Evolutionary conservation across 768 basidiomycete species (phyloP).

Genomic region (Pholiota molesta): DNA sequence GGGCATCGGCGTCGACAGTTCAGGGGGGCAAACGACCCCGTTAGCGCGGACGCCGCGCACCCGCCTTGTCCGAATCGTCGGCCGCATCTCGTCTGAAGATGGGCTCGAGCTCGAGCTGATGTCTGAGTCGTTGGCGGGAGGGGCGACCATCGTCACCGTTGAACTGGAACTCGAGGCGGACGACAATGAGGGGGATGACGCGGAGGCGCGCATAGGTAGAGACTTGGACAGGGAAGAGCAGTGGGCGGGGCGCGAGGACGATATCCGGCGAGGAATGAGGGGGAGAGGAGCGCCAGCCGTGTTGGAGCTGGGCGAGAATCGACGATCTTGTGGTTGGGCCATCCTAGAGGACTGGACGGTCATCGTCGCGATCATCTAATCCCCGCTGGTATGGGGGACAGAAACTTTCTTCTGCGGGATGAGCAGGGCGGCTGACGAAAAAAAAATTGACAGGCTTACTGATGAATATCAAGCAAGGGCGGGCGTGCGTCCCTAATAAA

Average conservation of each 20-base stretch:
- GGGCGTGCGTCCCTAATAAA: conserved; percentile 3
- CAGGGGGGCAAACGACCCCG: conserved; percentile 30
- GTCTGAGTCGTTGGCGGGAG: conserved; percentile 33
- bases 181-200: conserved; percentile 29
- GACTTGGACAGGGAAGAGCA: conserved; percentile 24
- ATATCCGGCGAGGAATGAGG: conserved; percentile 56
- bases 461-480: conserved; percentile 3
- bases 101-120: conserved; percentile 36
- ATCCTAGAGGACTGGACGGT: conserved; percentile 37
- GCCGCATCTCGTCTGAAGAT: conserved; percentile 34
- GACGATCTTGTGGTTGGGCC: conserved; percentile 35
- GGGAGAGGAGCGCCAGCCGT: conserved; percentile 64
- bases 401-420: conserved; percentile 7
- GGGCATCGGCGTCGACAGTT: conserved; percentile 48
- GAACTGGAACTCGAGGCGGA: conserved; percentile 11
- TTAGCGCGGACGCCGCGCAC: conserved; percentile 28
- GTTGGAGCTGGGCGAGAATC: conserved; percentile 47
- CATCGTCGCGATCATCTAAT: conserved; percentile 49
- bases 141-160: conserved; percentile 23
- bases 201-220: conserved; percentile 17
- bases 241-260: conserved; percentile 26
- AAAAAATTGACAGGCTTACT: conserved; percentile 8
- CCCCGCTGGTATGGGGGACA: conserved; percentile 11
- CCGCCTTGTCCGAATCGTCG: conserved; percentile 43
- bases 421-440: conserved; percentile 23